These are phyloP conservation scores for Globisporangium orthogonon DNA, from an alignment of 352 stramenopile genomes.

Conservation along the genomic window DNA sequence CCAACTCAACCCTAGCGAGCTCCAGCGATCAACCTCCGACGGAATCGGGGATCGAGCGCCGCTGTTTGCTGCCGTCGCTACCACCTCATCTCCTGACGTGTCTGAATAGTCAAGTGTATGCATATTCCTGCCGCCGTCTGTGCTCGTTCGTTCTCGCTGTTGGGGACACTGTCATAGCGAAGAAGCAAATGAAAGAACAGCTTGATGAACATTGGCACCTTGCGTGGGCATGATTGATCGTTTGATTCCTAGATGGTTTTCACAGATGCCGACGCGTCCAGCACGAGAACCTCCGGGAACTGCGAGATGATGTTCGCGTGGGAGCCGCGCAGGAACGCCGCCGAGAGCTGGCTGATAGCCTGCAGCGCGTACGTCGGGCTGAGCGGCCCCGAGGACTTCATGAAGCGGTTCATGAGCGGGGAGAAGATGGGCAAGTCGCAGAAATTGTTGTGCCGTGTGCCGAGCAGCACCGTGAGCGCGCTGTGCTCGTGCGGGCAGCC, in stretches of 20 bases:
- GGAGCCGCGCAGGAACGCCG: conserved; percentile 32
- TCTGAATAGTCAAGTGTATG: too few relatives aligned
- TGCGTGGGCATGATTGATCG: too few relatives aligned
- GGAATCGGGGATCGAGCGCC: too few relatives aligned
- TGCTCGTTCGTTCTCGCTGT: too few relatives aligned
- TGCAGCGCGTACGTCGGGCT: conserved; percentile 35
- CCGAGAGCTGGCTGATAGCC: conserved; percentile 35
- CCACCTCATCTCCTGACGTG: too few relatives aligned
- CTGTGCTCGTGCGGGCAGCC: conserved; percentile 31
- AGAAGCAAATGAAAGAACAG: too few relatives aligned
- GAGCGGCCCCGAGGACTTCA: conserved; percentile 45
- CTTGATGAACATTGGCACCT: too few relatives aligned
- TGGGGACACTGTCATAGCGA: too few relatives aligned
- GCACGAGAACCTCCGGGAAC: conserved; percentile 30
- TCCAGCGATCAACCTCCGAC: too few relatives aligned
- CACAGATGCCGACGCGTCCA: conserved; percentile 1
- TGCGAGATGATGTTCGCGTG: conserved; percentile 21
- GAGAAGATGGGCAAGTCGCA: conserved; percentile 65
- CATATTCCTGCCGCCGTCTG: too few relatives aligned
- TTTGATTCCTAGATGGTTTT: conserved; percentile 1
- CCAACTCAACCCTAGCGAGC: too few relatives aligned
- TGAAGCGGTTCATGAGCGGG: conserved; percentile 36
- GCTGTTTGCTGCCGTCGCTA: too few relatives aligned
- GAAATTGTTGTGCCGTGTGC: conserved; percentile 67
- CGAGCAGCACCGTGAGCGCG: conserved; percentile 31